Base-by-base conservation (phyloP, 345 rosid genomes). In the Eucalyptus regnans region DNA sequence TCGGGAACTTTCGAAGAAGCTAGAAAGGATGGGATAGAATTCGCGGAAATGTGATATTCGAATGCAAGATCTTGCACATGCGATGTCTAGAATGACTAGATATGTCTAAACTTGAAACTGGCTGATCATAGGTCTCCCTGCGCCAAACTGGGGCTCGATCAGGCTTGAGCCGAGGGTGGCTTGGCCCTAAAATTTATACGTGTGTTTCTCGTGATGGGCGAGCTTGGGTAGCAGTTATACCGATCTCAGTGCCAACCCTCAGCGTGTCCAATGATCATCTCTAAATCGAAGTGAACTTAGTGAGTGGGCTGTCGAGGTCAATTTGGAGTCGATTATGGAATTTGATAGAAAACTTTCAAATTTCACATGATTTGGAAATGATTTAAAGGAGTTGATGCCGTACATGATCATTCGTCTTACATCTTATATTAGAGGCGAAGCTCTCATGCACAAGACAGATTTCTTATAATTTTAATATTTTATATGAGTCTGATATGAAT, bases 121-220 rank as follows among this genome's bases (percentile, higher is more conserved):
- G 48, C 5, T 20, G 1, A 37, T 41, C 8, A 18, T 5, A 5
- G 0, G 48, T 22, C 48, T 37, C 14, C 14, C 1, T 3, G 5
- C 1, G 15, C 8, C 8, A 3, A 37, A 71, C 6, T 18, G 5
- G 14, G 44, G 83, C 7, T 44, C 8, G 8, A 37, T 37, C 2
- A 5, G 5, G 15, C 27, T 37, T 18, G 46, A 37, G 27, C 27
- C 8, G 1, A 20, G 48, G 12, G 46, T 41, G 83, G 8, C 5
- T 0, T 37, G 0, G 27, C 83, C 27, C 48, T 23, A 5, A 41
- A 25, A 10, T 37, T 37, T 37, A 10, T 76, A 10, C 4, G 0
- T 10, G 25, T 6, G 15, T 76, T 37, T 20, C 27, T 20, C 2
- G 2, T 5, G 27, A 76, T 37, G 27, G 83, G 3, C 1, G 7